These are phyloP conservation scores for Polyporus tsugae DNA, from an alignment of 1,284 basidiomycete species.

Conservation along the genomic window DNA sequence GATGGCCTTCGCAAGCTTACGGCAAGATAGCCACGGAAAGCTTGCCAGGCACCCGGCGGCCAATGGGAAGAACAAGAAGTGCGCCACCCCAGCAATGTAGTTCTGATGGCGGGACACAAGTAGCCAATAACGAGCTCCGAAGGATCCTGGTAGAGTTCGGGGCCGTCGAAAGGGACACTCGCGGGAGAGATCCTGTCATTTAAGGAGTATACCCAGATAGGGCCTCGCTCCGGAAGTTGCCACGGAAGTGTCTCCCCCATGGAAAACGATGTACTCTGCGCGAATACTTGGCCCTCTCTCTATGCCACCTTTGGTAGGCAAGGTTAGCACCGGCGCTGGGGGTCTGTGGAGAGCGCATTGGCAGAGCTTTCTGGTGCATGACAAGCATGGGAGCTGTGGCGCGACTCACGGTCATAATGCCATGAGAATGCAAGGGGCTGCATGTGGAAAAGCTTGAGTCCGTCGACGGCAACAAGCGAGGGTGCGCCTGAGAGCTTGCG, in stretches of 20 bases:
- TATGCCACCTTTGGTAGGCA: background rate
- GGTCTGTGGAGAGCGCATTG: background rate
- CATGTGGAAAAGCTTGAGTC: slow-evolving; percentile 4
- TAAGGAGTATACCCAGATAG: slow-evolving; percentile 15
- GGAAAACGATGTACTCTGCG: background rate
- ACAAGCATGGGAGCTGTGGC: background rate
- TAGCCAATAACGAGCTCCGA: slow-evolving; percentile 13
- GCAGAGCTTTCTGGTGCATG: background rate
- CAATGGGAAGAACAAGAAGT: slow-evolving; percentile 16
- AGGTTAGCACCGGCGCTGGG: background rate
- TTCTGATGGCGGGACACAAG: slow-evolving; percentile 15
- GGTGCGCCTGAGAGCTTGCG: background rate
- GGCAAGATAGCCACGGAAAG: slow-evolving; percentile 20
- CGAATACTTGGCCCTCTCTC: slow-evolving; percentile 1
- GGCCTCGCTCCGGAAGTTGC: slow-evolving; percentile 6
- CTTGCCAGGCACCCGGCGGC: slow-evolving; percentile 11
- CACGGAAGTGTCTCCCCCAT: background rate
- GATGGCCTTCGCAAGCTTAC: slow-evolving; percentile 17
- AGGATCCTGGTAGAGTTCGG: slow-evolving; percentile 20
- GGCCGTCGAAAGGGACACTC: slow-evolving; percentile 18
- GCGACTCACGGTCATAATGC: slow-evolving; percentile 18
- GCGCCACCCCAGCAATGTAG: background rate
- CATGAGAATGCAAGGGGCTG: slow-evolving; percentile 11
- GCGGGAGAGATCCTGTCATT: slow-evolving; percentile 26
- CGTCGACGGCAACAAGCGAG: slow-evolving; percentile 4